Evolutionary conservation across 176 grass and related monocot genomes (phyloP).

Genomic region (Musa schizocarpa): DNA sequence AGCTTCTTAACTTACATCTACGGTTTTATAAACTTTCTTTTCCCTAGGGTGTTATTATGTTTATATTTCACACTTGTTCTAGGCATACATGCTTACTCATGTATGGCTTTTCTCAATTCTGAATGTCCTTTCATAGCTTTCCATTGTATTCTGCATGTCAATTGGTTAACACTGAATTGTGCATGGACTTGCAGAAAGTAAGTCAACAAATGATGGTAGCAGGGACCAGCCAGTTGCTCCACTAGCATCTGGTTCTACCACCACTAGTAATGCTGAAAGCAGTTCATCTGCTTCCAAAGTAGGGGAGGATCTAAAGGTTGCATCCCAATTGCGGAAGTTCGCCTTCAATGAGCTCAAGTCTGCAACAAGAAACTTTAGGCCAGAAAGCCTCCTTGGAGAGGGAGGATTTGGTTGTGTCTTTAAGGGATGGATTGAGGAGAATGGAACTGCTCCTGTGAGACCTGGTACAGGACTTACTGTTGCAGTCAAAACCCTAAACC

Average conservation of each 20-base stretch:
- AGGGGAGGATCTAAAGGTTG: constrained; percentile 72
- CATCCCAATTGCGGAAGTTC: constrained; percentile 86
- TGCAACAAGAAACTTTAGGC: constrained; percentile 89
- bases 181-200: constrained; percentile 52
- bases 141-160: background rate
- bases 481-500: constrained; percentile 94
- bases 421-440: constrained; percentile 98
- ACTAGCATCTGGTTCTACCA: constrained; percentile 67
- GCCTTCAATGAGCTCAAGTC: constrained; percentile 86
- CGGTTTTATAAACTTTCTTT: no score
- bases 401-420: constrained; percentile 97
- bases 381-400: constrained; percentile 88
- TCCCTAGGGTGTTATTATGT: no score
- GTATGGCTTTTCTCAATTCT: background rate
- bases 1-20: no score
- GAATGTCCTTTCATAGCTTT: background rate
- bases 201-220: constrained; percentile 42
- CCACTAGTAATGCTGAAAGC: constrained; percentile 67
- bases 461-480: constrained; percentile 91
- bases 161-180: constrained; percentile 22
- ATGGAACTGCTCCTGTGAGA: constrained; percentile 96
- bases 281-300: constrained; percentile 67
- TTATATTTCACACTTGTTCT: background rate
- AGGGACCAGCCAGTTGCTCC: constrained; percentile 39
- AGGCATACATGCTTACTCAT: background rate